Base-by-base conservation (phyloP, 305 asterid species). In the Ruellia speciosa region DNA sequence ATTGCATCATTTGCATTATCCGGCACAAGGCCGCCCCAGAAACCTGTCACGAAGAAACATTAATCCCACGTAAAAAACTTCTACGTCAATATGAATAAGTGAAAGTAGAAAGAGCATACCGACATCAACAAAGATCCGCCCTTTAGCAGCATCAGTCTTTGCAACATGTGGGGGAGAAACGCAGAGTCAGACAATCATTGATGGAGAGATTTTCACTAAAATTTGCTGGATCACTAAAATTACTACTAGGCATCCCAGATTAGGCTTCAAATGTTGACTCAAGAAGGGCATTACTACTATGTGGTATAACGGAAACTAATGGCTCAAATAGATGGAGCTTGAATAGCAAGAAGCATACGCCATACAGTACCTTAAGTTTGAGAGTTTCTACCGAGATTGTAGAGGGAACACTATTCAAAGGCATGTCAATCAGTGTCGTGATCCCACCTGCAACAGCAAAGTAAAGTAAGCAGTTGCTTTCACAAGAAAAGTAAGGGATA, bases 1-100 rank as follows among this genome's bases (percentile, higher is more conserved):
- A 85, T 79, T 47, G 79, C 59, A 40, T 92, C 86, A 71, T 68
- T 69, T 52, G 99, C 97, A 75, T 92, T 88, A 71, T 86, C 99
- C 8, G 97, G 99, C 49, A 88, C 97, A 50, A 92, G 77, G 58
- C 99, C 99, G 68, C 99, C 99, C 99, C 99, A 92, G 60, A 92
- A 92, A 65, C 99, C 99, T 92, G 80, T 63, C 51, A 59, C 46
- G 49, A 49, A 39, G 62, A 49, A 54, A 41, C 68, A 48, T 46
- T 63, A 61, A 56, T 41, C 28, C 12, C 31, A 35, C 41, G 12
- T 0, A 7, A 55, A 9, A 62, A 51, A 41, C 54, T 43, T 43
- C 37, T 59, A 60, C 14, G 49, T 45, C 61, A 47, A 56, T 34
- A 14, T 15, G 50, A 62, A 60, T 11, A 28, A 49, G 54, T 62